These are phyloP conservation scores for Ceratocystis cacaofunesta DNA, from an alignment of 2,329 filamentous ascomycete species.

Conservation along the genomic window DNA sequence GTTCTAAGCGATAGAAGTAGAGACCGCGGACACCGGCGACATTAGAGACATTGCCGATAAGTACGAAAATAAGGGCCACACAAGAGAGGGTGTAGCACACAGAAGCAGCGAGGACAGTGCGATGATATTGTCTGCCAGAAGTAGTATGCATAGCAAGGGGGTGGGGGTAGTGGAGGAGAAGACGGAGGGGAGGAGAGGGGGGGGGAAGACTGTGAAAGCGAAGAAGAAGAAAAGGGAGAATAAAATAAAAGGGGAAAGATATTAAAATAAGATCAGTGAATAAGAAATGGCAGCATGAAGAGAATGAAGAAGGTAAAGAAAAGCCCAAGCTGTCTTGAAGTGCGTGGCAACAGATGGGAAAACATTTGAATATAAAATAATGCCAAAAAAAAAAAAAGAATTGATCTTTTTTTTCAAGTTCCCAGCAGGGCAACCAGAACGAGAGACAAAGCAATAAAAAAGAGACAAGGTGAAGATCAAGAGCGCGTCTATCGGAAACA, in stretches of 20 bases:
- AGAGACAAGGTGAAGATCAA: background rate
- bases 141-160: conserved; percentile 13
- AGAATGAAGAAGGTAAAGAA: background rate
- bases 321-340: background rate
- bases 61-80: conserved; percentile 64
- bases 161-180: background rate
- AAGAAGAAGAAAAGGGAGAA: background rate
- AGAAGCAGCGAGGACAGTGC: conserved; percentile 49
- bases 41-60: conserved; percentile 59
- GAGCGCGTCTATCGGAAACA: too few species aligned
- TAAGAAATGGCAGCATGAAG: background rate
- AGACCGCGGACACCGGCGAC: conserved; percentile 49
- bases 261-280: conserved; percentile 1
- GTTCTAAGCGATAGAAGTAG: conserved; percentile 74
- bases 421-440: background rate
- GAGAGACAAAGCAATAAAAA: background rate
- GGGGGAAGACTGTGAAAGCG: background rate
- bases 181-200: background rate
- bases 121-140: conserved; percentile 27
- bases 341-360: background rate
- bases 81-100: conserved; percentile 59
- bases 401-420: background rate
- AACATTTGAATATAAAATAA: background rate
- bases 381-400: background rate
- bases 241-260: conserved; percentile 3